Evolutionary conservation across 306 rosid species (phyloP).

Genomic region (Sphenostylis stenocarpa): DNA sequence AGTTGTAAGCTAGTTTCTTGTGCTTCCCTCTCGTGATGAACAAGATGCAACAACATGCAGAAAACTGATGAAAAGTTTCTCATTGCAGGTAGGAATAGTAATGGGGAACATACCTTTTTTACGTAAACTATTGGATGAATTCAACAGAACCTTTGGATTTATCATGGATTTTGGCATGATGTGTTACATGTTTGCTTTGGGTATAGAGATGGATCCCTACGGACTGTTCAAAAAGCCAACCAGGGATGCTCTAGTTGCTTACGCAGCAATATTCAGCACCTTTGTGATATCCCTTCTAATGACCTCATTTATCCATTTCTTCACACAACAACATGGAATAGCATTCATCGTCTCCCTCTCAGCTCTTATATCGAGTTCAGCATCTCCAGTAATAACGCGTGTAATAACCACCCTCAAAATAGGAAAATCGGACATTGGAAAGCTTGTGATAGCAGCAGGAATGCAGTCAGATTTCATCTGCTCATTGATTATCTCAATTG

Average conservation of each 20-base stretch:
- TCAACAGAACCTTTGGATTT: conserved; percentile 50
- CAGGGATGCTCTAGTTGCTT: conserved; percentile 75
- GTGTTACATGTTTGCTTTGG: conserved; percentile 88
- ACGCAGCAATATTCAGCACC: conserved; percentile 60
- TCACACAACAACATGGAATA: background rate
- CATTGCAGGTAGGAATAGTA: conserved; percentile 64
- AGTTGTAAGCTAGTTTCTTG: conserved; percentile 46
- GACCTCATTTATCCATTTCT: conserved; percentile 47
- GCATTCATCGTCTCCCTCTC: conserved; percentile 60
- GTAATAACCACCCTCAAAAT: conserved; percentile 67
- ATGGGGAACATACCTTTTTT: conserved; percentile 67
- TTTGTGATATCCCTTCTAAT: conserved; percentile 48
- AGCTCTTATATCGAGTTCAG: conserved; percentile 66
- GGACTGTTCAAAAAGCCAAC: conserved; percentile 53
- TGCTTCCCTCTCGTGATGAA: background rate
- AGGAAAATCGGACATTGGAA: conserved; percentile 91
- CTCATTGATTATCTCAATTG: conserved; percentile 61
- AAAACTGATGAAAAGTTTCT: background rate
- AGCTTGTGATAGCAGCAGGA: conserved; percentile 78
- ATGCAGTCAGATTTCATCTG: conserved; percentile 81
- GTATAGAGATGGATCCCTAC: conserved; percentile 90
- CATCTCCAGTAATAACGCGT: conserved; percentile 84
- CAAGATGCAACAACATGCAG: background rate
- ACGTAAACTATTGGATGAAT: conserved; percentile 30
- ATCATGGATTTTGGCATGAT: conserved; percentile 86